These are phyloP conservation scores for Pichia terricola DNA, from an alignment of 1,139 yeast species.

Conservation along the genomic window DNA sequence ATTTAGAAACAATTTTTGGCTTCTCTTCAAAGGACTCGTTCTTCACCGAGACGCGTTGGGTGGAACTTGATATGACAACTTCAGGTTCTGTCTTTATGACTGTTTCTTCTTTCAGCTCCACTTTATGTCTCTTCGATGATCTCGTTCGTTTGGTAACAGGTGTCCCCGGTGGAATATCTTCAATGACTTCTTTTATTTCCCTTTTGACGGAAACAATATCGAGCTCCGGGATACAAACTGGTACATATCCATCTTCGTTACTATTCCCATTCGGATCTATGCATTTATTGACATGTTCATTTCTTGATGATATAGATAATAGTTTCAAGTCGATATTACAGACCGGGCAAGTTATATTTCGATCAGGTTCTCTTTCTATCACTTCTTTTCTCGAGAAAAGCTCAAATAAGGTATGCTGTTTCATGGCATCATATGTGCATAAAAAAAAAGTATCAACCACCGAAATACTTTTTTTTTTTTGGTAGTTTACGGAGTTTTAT, in stretches of 20 bases:
- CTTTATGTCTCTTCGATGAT: not conserved
- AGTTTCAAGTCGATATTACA: conserved; percentile 32
- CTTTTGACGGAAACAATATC: too few relatives aligned
- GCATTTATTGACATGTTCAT: conserved; percentile 53
- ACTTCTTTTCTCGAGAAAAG: not conserved
- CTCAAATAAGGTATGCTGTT: not conserved
- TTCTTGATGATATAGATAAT: conserved; percentile 34
- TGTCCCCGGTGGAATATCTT: not conserved
- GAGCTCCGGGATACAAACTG: too few relatives aligned
- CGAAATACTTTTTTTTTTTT: not conserved
- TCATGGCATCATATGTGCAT: not conserved
- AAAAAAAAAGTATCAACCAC: not conserved
- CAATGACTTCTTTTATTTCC: too few relatives aligned
- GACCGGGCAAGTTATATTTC: conserved; percentile 36
- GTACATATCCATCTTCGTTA: too few relatives aligned
- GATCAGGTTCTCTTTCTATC: not conserved
- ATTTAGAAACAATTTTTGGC: too few relatives aligned
- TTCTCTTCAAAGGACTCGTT: too few relatives aligned
- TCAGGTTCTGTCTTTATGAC: not conserved
- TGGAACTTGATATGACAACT: not conserved
- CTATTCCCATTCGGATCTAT: conserved; percentile 16
- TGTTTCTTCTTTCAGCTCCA: not conserved
- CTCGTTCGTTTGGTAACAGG: not conserved
- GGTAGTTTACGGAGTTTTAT: too few relatives aligned
- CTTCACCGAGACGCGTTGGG: too few relatives aligned